A percentile compares a stretch with the other conserved stretches of the same genome.
These are phyloP conservation scores for Fusarium decemcellulare DNA, from an alignment of 2,329 filamentous ascomycete genomes.

Conservation along the genomic window DNA sequence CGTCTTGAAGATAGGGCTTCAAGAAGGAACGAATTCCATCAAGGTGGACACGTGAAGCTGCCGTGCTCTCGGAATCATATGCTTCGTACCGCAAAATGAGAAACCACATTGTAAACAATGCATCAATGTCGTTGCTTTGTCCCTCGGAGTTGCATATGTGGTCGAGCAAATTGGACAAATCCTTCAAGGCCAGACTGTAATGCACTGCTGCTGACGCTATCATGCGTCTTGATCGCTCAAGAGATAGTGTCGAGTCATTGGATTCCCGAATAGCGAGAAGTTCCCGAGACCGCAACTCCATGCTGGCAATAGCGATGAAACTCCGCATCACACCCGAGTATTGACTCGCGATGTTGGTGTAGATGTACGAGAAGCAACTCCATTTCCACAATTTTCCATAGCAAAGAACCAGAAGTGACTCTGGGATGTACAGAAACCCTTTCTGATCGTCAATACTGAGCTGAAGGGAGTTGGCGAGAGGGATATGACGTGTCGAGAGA, in stretches of 20 bases:
- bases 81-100: slow-evolving; percentile 37
- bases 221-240: slow-evolving; percentile 22
- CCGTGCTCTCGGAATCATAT: slow-evolving; percentile 31
- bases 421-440: slow-evolving; percentile 34
- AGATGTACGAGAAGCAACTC: slow-evolving; percentile 43
- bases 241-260: fast-evolving
- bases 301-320: slow-evolving; percentile 38
- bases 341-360: slow-evolving; percentile 31
- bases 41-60: slow-evolving; percentile 31
- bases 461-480: slow-evolving; percentile 33
- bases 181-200: slow-evolving; percentile 34
- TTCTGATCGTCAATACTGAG: slow-evolving; percentile 25
- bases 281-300: slow-evolving; percentile 36
- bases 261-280: slow-evolving; percentile 15
- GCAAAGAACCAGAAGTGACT: slow-evolving; percentile 33
- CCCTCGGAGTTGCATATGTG: slow-evolving; percentile 26
- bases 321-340: slow-evolving; percentile 42
- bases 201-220: slow-evolving; percentile 24
- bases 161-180: slow-evolving; percentile 34
- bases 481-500: slow-evolving; percentile 26
- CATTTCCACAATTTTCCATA: slow-evolving; percentile 42
- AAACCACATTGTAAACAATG: slow-evolving; percentile 43
- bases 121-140: slow-evolving; percentile 27
- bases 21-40: slow-evolving; percentile 39
- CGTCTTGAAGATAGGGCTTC: slow-evolving; percentile 26